These are phyloP conservation scores for Pythium scleroteichum DNA, from an alignment of 352 stramenopile genomes.

Conservation along the genomic window DNA sequence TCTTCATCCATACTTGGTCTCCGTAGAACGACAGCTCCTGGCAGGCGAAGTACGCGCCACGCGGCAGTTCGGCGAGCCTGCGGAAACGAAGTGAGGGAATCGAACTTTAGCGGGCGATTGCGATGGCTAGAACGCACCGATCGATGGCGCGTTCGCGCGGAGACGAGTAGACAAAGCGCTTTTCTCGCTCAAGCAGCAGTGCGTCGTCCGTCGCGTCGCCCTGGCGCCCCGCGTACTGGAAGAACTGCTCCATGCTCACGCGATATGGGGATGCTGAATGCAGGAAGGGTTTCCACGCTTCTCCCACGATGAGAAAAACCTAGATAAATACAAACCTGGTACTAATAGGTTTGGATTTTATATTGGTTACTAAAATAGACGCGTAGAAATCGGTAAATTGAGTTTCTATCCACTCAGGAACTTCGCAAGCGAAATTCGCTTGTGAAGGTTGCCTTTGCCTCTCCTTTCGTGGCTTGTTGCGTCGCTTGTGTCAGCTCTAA, in stretches of 20 bases:
- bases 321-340: not conserved
- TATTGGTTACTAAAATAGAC: too few species aligned
- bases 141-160: conserved; percentile 62
- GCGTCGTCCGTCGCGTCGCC: conserved; percentile 27
- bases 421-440: too few species aligned
- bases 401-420: too few species aligned
- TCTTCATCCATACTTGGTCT: conserved; percentile 74
- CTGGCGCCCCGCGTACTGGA: conserved; percentile 59
- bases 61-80: conserved; percentile 54
- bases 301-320: too few species aligned
- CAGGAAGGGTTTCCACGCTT: too few species aligned
- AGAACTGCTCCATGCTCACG: conserved; percentile 82
- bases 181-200: conserved; percentile 41
- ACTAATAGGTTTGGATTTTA: too few species aligned
- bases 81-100: not conserved
- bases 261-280: too few species aligned
- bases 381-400: too few species aligned
- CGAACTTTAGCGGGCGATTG: not conserved
- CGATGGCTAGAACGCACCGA: conserved; percentile 23
- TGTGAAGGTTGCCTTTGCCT: too few species aligned
- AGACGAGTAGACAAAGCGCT: conserved; percentile 62
- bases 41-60: conserved; percentile 71
- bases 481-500: too few species aligned
- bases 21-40: conserved; percentile 52
- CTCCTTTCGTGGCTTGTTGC: too few species aligned